phyloP scores from a whole-genome alignment of 2,329 filamentous ascomycete genomes.

The Aspergillus latus region DNA sequence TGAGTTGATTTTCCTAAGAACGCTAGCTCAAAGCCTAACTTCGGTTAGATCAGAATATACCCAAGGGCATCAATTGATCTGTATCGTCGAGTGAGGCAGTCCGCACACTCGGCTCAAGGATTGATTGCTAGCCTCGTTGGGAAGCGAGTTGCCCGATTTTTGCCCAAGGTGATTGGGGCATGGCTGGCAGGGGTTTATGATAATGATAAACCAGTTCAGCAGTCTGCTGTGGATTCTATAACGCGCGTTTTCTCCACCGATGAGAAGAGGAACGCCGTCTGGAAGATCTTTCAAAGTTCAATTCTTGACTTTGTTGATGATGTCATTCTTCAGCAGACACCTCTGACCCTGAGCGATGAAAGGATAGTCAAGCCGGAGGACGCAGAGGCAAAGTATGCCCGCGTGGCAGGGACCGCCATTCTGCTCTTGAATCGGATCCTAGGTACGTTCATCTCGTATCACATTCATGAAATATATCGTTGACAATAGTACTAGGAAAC shows the following conservation, averaged over 20 bases:
- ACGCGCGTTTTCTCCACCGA: conserved; percentile 72
- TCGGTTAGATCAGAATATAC: conserved; percentile 72
- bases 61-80: conserved; percentile 88
- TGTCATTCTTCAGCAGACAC: conserved; percentile 73
- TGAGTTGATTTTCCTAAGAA: conserved; percentile 46
- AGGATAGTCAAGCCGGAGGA: conserved; percentile 81
- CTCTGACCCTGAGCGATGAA: conserved; percentile 83
- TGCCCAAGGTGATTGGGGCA: conserved; percentile 76
- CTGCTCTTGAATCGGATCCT: conserved; percentile 57
- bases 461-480: conserved; percentile 15
- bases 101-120: conserved; percentile 75
- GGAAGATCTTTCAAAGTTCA: conserved; percentile 75
- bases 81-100: conserved; percentile 80
- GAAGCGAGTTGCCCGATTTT: conserved; percentile 78
- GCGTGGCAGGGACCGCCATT: conserved; percentile 67
- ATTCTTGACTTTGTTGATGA: conserved; percentile 81
- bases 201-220: conserved; percentile 73
- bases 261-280: conserved; percentile 75
- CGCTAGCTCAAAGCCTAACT: conserved; percentile 15
- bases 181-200: conserved; percentile 92
- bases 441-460: conserved; percentile 29
- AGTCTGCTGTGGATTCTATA: conserved; percentile 75
- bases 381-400: conserved; percentile 77
- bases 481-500: conserved; percentile 28
- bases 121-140: conserved; percentile 59